Base-by-base conservation (phyloP, 1,284 basidiomycete species). In the Leccinum subspadiceum region DNA sequence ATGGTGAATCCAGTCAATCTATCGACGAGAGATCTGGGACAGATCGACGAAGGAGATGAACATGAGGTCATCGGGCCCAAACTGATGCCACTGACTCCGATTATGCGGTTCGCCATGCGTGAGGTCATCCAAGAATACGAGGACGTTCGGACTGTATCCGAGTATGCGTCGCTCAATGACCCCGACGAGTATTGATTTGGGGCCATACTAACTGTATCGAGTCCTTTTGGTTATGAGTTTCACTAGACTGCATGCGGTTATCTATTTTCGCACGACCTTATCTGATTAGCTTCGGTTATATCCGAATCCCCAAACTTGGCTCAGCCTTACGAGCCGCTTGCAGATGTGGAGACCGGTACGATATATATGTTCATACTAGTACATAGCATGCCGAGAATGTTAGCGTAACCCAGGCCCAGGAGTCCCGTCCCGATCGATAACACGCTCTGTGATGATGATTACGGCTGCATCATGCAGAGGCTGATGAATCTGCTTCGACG, bases 91-190 rank as follows among this genome's bases (percentile, higher is more conserved):
- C 81, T 83, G 20, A 89, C 90, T 3, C 90, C 90, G 1, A 87
- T 92, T 60, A 88, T 92, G 83, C 77, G 85, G 26, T 89, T 78
- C 71, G 90, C 91, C 52, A 92, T 93, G 89, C 77, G 83, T 54
- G 84, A 88, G 68, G 90, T 93, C 12, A 82, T 92, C 22, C 80
- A 83, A 67, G 91, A 93, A 73, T 91, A 91, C 64, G 85, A 89
- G 64, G 86, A 89, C 65, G 81, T 82, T 63, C 81, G 82, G 66
- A 85, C 85, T n/a, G 79, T 84, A 35, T 89, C 87, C 15, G 88
- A 90, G 62, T 90, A 90, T 66, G 85, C 85, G 13, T 89, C 86
- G 12, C 73, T 89, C 55, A 83, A 83, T 20, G 88, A 89, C 60
- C 81, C 87, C 10, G 85, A 87, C 62, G 88, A 90, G 72, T 90